Percentiles rank a stretch among this genome's conserved stretches.
Conservation (phyloP, 805 yeast species). For the Saccharomycopsis synnaedendra region DNA sequence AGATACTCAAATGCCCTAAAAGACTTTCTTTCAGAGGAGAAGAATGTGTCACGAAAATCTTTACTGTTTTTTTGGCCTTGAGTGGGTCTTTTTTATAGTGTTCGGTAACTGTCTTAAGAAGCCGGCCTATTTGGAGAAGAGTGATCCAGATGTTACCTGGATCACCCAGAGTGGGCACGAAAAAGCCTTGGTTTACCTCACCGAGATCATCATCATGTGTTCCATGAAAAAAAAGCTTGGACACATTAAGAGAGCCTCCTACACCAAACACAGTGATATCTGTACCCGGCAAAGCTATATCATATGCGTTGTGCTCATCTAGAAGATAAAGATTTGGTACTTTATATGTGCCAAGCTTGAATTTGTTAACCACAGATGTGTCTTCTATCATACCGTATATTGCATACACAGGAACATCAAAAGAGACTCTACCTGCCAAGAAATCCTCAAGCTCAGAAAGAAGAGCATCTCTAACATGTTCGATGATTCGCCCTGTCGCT, state of each 20-base stretch:
- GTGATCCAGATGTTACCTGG: conserved; percentile 71
- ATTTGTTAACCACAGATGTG: conserved; percentile 50
- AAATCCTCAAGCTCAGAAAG: conserved; percentile 44
- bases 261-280: conserved; percentile 52
- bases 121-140: conserved; percentile 56
- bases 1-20: conserved; percentile 53
- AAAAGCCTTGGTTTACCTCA: conserved; percentile 13
- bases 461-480: conserved; percentile 24
- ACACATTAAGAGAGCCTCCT: conserved; percentile 61
- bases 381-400: conserved; percentile 74
- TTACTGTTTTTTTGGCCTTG: conserved; percentile 23
- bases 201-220: conserved; percentile 22
- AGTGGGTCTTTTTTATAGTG: conserved; percentile 29
- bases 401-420: conserved; percentile 59
- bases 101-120: conserved; percentile 36
- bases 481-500: conserved; percentile 22
- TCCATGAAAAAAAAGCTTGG: conserved; percentile 59
- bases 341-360: conserved; percentile 39
- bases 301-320: conserved; percentile 42
- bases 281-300: conserved; percentile 28
- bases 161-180: conserved; percentile 45
- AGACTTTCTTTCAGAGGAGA: conserved; percentile 63
- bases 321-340: conserved; percentile 50
- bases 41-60: conserved; percentile 55
- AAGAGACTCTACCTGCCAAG: conserved; percentile 29